A percentile compares a stretch with the other conserved stretches of the same genome.
Conservation (phyloP, 2,329 filamentous ascomycete species). For the Botrytis byssoidea region DNA sequence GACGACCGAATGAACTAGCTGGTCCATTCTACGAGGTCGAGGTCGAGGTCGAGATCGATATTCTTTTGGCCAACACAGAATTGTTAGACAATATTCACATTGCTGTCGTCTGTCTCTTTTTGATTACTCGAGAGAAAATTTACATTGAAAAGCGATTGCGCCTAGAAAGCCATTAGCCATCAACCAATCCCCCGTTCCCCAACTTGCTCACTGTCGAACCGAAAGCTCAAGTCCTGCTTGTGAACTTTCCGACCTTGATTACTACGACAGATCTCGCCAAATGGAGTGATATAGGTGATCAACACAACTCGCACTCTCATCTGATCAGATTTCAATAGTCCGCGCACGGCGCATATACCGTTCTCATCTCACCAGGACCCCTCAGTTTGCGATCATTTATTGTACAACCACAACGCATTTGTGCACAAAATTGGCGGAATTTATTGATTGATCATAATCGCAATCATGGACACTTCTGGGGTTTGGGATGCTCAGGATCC, state of each 20-base stretch:
- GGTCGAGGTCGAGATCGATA: not conserved
- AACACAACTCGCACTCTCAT: not conserved
- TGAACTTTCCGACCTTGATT: not conserved
- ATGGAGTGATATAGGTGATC: constrained; percentile 10
- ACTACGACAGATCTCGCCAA: not conserved
- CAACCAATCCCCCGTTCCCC: not conserved
- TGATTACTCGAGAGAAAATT: not conserved
- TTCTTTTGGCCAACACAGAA: not conserved
- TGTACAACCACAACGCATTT: not conserved
- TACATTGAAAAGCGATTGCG: not conserved
- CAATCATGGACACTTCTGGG: constrained; percentile 38
- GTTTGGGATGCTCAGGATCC: constrained; percentile 58
- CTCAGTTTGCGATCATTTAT: constrained; percentile 15
- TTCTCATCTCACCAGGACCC: constrained; percentile 6
- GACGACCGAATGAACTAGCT: not conserved
- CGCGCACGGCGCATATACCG: constrained; percentile 8
- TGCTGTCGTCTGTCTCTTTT: not conserved
- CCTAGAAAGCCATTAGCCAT: not conserved
- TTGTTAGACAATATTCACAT: not conserved
- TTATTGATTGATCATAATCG: not conserved
- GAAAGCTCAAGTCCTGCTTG: not conserved
- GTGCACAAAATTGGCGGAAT: not conserved
- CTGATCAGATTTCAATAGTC: not conserved
- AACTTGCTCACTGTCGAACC: not conserved
- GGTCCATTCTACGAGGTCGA: not conserved